Conservation (phyloP, 2,329 filamentous ascomycete genomes). For the Dothideomycetidae sp. region DNA sequence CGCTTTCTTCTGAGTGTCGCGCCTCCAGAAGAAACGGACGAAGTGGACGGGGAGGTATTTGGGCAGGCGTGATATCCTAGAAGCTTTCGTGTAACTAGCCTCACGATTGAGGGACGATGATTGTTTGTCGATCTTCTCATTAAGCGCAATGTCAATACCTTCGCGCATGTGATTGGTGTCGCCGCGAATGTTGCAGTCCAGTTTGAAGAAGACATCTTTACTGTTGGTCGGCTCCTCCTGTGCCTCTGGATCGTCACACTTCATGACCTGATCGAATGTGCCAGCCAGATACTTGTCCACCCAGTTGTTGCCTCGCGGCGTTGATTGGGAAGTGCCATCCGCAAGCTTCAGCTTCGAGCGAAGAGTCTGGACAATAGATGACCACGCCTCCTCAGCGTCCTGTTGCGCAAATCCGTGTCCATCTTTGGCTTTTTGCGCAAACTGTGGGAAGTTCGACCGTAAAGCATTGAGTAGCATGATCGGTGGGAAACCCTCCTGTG, state of each 20-base stretch:
- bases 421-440: constrained; percentile 73
- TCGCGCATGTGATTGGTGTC: constrained; percentile 83
- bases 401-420: constrained; percentile 88
- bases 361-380: constrained; percentile 77
- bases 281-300: constrained; percentile 86
- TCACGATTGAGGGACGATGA: constrained; percentile 66
- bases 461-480: constrained; percentile 70
- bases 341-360: constrained; percentile 60
- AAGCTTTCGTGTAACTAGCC: constrained; percentile 76
- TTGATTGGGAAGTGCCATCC: constrained; percentile 36
- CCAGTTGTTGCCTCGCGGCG: constrained; percentile 18
- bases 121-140: constrained; percentile 81
- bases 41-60: constrained; percentile 97
- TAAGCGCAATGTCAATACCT: constrained; percentile 66
- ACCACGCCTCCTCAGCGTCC: constrained; percentile 97
- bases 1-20: constrained; percentile 90
- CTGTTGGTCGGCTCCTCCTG: constrained; percentile 54
- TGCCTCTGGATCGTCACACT: constrained; percentile 71
- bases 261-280: constrained; percentile 60
- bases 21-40: constrained; percentile 96
- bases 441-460: constrained; percentile 72
- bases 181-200: constrained; percentile 87
- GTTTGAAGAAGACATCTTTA: constrained; percentile 71
- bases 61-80: constrained; percentile 76
- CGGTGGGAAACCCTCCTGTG: constrained; percentile 74